Conservation (phyloP, 805 yeast genomes). For the Kregervanrija delftensis region DNA sequence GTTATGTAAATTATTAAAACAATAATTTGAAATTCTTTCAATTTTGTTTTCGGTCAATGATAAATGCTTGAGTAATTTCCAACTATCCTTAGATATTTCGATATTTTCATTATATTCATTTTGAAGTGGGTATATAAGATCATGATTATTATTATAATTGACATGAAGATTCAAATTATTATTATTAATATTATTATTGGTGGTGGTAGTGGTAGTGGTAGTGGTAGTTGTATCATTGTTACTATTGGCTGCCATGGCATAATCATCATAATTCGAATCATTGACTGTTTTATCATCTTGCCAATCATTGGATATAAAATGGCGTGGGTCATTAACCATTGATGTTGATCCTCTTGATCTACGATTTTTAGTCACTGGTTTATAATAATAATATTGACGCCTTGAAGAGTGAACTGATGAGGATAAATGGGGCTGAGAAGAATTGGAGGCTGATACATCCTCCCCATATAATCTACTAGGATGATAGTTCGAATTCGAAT, state of each 20-base stretch:
- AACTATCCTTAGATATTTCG: constrained; percentile 11
- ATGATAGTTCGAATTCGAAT: constrained; percentile 3
- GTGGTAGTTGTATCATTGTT: not conserved
- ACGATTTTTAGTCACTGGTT: constrained; percentile 12
- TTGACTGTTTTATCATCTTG: not conserved
- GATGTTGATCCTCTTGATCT: constrained; percentile 11
- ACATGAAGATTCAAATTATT: not conserved
- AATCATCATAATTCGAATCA: not conserved
- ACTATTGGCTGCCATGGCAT: not conserved
- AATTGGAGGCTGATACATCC: constrained; percentile 3
- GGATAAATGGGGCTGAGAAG: constrained; percentile 5
- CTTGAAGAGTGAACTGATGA: constrained; percentile 17
- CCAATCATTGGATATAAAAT: not conserved
- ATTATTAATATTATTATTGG: not conserved
- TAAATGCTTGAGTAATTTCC: constrained; percentile 34
- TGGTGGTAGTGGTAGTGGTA: not conserved
- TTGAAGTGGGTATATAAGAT: not conserved
- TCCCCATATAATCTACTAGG: constrained; percentile 7
- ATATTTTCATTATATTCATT: no score
- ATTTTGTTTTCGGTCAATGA: constrained; percentile 35
- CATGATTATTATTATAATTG: not conserved
- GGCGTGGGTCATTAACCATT: not conserved
- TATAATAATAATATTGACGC: constrained; percentile 21
- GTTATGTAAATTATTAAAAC: constrained; percentile 26
- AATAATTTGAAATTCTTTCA: constrained; percentile 22